These are phyloP conservation scores for Boehmeria nivea DNA, from an alignment of 306 rosid genomes.

Conservation along the genomic window DNA sequence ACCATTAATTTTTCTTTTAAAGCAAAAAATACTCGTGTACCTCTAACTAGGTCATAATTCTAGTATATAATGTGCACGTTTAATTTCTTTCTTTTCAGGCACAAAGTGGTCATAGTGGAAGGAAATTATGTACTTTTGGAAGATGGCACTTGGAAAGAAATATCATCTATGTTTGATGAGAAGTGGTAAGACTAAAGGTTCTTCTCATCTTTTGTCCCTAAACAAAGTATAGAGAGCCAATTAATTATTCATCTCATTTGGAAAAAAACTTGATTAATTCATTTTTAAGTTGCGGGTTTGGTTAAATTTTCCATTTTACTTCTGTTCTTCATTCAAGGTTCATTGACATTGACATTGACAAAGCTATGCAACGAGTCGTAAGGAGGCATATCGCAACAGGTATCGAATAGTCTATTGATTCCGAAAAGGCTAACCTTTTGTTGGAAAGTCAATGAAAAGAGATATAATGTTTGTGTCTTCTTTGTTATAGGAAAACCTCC, in stretches of 20 bases:
- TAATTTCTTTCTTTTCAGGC: constrained; percentile 39
- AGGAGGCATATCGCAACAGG: constrained; percentile 86
- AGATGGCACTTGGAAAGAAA: constrained; percentile 71
- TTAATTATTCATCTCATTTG: no score
- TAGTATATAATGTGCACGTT: no score
- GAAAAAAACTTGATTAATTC: neutral
- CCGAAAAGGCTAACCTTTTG: neutral
- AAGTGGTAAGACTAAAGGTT: constrained; percentile 54
- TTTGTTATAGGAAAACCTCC: constrained; percentile 53
- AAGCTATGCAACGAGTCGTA: constrained; percentile 75
- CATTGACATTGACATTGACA: constrained; percentile 61
- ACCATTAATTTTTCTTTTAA: no score
- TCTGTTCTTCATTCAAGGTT: constrained; percentile 41
- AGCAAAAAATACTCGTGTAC: no score
- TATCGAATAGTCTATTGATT: constrained; percentile 16
- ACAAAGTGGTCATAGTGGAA: constrained; percentile 75
- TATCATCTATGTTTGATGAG: constrained; percentile 68
- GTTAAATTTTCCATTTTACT: constrained; percentile 14
- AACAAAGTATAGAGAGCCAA: neutral
- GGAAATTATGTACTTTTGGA: constrained; percentile 75
- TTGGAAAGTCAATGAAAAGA: neutral
- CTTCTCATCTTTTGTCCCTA: constrained; percentile 4
- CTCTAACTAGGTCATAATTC: no score
- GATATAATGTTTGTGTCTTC: neutral
- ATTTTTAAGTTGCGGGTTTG: neutral